Evolutionary conservation across 108 stramenopile species (phyloP).

Genomic region (Nitzschia sp.): DNA sequence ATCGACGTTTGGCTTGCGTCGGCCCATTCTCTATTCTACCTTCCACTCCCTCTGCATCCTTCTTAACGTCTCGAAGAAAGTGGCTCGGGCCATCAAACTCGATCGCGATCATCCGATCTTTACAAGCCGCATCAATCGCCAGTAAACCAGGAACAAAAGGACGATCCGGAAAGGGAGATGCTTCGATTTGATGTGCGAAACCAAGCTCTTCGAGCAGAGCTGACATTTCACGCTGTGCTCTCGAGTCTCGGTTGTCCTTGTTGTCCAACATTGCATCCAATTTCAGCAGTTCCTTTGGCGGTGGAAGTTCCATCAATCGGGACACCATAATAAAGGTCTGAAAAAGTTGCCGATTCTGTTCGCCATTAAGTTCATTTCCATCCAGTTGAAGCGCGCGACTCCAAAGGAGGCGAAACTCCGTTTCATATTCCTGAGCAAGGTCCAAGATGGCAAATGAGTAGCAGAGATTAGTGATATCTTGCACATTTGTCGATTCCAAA

Average conservation of each 20-base stretch:
- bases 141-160: constrained; percentile 1
- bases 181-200: not conserved
- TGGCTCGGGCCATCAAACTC: constrained; percentile 20
- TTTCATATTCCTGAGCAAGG: not conserved
- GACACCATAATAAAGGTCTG: constrained; percentile 1
- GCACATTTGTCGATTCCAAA: not conserved
- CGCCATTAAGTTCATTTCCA: not conserved
- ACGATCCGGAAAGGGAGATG: constrained; percentile 1
- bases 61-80: constrained; percentile 3
- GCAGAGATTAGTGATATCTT: not conserved
- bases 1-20: constrained; percentile 23
- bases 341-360: not conserved
- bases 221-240: constrained; percentile 1
- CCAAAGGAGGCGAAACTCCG: not conserved
- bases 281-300: not conserved
- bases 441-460: not conserved
- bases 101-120: constrained; percentile 7
- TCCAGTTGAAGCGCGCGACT: not conserved
- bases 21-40: constrained; percentile 9
- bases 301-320: not conserved
- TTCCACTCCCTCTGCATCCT: not conserved
- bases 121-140: constrained; percentile 22
- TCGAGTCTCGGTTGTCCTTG: not conserved
- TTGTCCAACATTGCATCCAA: not conserved
- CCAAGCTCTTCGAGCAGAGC: not conserved